phyloP scores from a whole-genome alignment of 192 early-diverging fungal species.

The Phycomyces nitens region DNA sequence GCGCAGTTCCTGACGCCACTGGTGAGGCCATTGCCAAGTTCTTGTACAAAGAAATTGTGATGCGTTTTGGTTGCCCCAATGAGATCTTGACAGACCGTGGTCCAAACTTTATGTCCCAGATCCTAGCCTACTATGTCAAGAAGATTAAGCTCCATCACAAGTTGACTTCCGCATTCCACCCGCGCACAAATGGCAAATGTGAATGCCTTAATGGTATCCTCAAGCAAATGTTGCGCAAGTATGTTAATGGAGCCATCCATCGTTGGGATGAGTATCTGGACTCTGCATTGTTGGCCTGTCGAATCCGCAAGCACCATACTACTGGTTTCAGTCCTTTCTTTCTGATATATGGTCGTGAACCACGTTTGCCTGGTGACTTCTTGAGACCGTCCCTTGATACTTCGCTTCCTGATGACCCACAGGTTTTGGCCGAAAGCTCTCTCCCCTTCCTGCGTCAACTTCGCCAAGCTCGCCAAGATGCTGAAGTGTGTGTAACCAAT shows the following conservation, averaged over 20 bases:
- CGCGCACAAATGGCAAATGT: conserved; percentile 19
- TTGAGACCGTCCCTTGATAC: background rate
- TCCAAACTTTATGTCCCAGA: conserved; percentile 22
- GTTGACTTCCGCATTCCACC: conserved; percentile 20
- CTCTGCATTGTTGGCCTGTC: conserved; percentile 5
- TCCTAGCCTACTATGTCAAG: conserved; percentile 2
- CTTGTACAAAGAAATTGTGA: conserved; percentile 28
- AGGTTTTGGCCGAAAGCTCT: conserved; percentile 1
- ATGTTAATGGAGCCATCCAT: background rate
- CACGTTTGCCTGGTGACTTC: background rate
- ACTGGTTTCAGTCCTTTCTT: conserved; percentile 8
- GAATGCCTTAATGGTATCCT: conserved; percentile 15
- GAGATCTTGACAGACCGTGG: conserved; percentile 24
- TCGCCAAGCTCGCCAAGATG: background rate
- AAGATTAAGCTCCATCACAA: conserved; percentile 12
- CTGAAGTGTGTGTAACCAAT: background rate
- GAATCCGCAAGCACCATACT: conserved; percentile 4
- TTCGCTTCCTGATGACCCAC: background rate
- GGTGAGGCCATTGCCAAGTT: conserved; percentile 18
- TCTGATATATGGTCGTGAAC: conserved; percentile 4
- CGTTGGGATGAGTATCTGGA: conserved; percentile 18
- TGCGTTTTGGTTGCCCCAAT: conserved; percentile 19
- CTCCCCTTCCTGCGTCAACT: conserved; percentile 14
- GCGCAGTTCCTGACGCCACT: conserved; percentile 13
- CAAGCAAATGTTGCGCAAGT: conserved; percentile 10